These are phyloP conservation scores for Aspergillus panamensis DNA, from an alignment of 495 filamentous ascomycete species.

Conservation along the genomic window DNA sequence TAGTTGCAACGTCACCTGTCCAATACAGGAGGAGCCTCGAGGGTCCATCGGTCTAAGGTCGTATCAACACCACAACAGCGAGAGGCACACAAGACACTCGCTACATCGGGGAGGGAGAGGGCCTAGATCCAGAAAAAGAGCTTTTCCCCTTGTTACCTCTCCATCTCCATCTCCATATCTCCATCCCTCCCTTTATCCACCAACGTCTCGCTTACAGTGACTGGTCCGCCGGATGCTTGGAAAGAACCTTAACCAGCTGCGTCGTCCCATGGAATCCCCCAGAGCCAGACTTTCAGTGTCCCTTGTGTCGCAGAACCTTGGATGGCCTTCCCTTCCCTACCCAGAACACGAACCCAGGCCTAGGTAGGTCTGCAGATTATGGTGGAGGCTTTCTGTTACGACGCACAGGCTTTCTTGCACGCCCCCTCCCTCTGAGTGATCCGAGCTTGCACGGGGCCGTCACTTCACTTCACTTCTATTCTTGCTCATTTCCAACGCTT, in stretches of 20 bases:
- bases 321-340: neutral
- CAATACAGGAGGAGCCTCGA: too few relatives aligned
- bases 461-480: neutral
- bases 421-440: neutral
- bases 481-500: too few relatives aligned
- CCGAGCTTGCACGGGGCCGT: neutral
- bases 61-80: too few relatives aligned
- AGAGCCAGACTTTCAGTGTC: conserved; percentile 18
- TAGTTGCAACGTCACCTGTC: too few relatives aligned
- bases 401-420: neutral
- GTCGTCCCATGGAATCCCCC: conserved; percentile 7
- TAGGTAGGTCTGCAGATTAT: neutral
- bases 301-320: conserved; percentile 10
- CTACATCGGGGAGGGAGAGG: too few relatives aligned
- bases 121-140: neutral
- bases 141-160: neutral
- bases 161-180: neutral
- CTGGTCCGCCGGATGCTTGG: neutral
- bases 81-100: too few relatives aligned
- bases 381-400: conserved; percentile 2
- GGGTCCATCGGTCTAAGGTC: too few relatives aligned
- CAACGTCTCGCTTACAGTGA: neutral
- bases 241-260: neutral
- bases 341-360: neutral
- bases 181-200: neutral